Percentiles rank a stretch among this genome's conserved stretches.
phyloP scores from a whole-genome alignment of 1,284 basidiomycete genomes.

The Xerocomus minutiporus region DNA sequence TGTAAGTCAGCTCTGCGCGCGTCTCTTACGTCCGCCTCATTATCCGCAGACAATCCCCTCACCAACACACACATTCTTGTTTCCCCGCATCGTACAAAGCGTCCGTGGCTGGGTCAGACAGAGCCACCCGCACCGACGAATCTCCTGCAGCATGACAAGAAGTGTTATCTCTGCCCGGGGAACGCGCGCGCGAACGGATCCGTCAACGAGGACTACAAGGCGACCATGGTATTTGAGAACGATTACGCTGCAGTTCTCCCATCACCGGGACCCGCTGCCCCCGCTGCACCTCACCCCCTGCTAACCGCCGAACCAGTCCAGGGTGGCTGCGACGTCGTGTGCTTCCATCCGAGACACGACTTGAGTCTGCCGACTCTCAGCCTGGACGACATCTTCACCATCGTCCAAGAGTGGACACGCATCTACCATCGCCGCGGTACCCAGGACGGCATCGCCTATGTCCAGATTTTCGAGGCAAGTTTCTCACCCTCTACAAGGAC shows the following conservation, averaged over 20 bases:
- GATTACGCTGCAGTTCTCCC: slow-evolving; percentile 84
- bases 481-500: not conserved
- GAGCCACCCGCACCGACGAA: slow-evolving; percentile 55
- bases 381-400: slow-evolving; percentile 56
- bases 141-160: slow-evolving; percentile 69
- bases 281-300: slow-evolving; percentile 53
- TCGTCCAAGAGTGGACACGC: slow-evolving; percentile 76
- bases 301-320: slow-evolving; percentile 70
- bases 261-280: slow-evolving; percentile 46
- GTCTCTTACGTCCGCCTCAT: slow-evolving; percentile 9
- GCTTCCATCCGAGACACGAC: slow-evolving; percentile 89
- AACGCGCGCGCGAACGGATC: slow-evolving; percentile 78
- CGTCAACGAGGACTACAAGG: slow-evolving; percentile 64
- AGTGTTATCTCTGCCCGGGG: slow-evolving; percentile 90
- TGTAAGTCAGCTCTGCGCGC: slow-evolving; percentile 40
- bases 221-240: slow-evolving; percentile 77
- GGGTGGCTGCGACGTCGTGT: slow-evolving; percentile 86
- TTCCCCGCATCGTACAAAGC: slow-evolving; percentile 78
- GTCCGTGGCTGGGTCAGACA: slow-evolving; percentile 83
- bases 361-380: slow-evolving; percentile 80
- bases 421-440: slow-evolving; percentile 62
- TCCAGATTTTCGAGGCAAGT: slow-evolving; percentile 84
- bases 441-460: slow-evolving; percentile 68
- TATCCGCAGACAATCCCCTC: slow-evolving; percentile 66
- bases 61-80: slow-evolving; percentile 78